A percentile compares a stretch with the other conserved stretches of the same genome.
These are phyloP conservation scores for Carex littledalei DNA, from an alignment of 176 grass and related monocot species.

Conservation along the genomic window DNA sequence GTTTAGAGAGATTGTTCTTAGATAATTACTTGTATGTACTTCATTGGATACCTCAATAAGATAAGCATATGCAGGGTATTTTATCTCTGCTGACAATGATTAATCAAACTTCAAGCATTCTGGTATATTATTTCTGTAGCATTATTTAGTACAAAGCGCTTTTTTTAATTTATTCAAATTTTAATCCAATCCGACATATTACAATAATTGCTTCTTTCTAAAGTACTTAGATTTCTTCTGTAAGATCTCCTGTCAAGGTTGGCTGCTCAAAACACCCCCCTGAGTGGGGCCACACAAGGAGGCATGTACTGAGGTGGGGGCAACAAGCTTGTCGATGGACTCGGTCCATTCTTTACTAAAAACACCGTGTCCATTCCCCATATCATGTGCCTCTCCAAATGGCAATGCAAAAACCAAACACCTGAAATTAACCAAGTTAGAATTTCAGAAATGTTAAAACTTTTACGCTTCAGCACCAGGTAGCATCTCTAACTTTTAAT, in stretches of 20 bases:
- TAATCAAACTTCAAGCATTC: not conserved
- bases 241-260: not conserved
- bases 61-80: not conserved
- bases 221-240: not conserved
- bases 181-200: not conserved
- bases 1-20: not conserved
- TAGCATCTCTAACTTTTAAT: not conserved
- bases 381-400: slow-evolving; percentile 61
- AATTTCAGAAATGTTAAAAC: not conserved
- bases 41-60: not conserved
- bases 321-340: slow-evolving; percentile 30
- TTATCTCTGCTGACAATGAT: not conserved
- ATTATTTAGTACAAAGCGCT: not conserved
- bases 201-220: not conserved
- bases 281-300: slow-evolving; percentile 18
- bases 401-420: slow-evolving; percentile 77
- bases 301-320: slow-evolving; percentile 53
- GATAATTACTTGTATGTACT: not conserved
- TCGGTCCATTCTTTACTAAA: slow-evolving; percentile 48
- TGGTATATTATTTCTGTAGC: not conserved
- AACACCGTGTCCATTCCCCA: slow-evolving; percentile 60
- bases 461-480: not conserved
- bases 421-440: slow-evolving; percentile 4
- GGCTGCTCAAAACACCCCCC: not conserved
- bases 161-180: not conserved